phyloP scores from a whole-genome alignment of 192 early-diverging fungal species.

The Martensiomyces pterosporus region DNA sequence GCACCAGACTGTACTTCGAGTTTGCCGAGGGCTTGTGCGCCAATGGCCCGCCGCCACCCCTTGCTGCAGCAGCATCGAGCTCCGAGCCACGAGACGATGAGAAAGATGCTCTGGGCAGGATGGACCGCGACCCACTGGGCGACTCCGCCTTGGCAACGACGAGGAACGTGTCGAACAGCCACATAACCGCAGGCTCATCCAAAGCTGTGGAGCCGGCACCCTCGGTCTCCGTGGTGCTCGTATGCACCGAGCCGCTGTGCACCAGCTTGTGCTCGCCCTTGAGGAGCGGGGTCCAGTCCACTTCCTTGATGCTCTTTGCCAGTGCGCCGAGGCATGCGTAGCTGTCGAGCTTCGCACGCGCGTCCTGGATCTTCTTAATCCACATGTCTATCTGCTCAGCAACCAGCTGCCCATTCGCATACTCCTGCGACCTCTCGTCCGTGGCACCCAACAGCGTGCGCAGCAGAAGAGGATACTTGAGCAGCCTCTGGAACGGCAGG shows the following conservation, averaged over 20 bases:
- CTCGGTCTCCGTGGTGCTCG: slow-evolving; percentile 9
- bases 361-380: slow-evolving; percentile 47
- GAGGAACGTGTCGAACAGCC: slow-evolving; percentile 41
- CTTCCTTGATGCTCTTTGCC: slow-evolving; percentile 8
- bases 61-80: slow-evolving; percentile 1
- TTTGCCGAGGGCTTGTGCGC: slow-evolving; percentile 15
- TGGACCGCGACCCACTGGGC: slow-evolving; percentile 3
- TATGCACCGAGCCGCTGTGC: slow-evolving; percentile 29
- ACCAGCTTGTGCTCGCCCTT: slow-evolving; percentile 26
- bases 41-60: slow-evolving; percentile 1
- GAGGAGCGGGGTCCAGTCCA: slow-evolving; percentile 27
- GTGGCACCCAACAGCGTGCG: slow-evolving; percentile 51
- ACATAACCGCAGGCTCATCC: slow-evolving; percentile 31
- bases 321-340: slow-evolving; percentile 41
- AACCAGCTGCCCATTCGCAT: slow-evolving; percentile 27
- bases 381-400: slow-evolving; percentile 45
- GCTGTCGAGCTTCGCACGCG: slow-evolving; percentile 38
- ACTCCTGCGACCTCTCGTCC: slow-evolving; percentile 37
- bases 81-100: neutral
- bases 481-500: slow-evolving; percentile 59
- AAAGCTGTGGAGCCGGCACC: slow-evolving; percentile 8
- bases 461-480: slow-evolving; percentile 58
- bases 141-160: slow-evolving; percentile 14
- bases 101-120: slow-evolving; percentile 8
- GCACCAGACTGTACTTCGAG: slow-evolving; percentile 16